Base-by-base conservation (phyloP, 352 stramenopile species). In the Globisporangium ultimum region DNA sequence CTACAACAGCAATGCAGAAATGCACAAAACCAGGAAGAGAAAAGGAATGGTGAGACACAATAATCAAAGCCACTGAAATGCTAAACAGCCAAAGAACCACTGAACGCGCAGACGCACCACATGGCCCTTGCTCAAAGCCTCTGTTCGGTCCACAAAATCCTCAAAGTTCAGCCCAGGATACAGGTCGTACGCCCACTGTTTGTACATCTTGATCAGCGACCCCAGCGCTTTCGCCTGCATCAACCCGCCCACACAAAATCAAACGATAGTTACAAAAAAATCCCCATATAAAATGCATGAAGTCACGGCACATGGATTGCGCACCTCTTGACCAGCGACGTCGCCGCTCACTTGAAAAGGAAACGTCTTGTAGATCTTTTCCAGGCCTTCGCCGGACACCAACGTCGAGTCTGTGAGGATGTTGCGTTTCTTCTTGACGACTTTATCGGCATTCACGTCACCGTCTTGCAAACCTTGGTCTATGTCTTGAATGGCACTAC, bases 151-250 rank as follows among this genome's bases (percentile, higher is more conserved):
- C 22, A 90, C 61, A 54, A 94, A 90, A 61, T 94, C 82, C 38
- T 92, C 84, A 62, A 94, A 88, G 47, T 89, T 84, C n/a, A 92
- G 71, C 0, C 80, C 81, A 17, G 84, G 82, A 53, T 89, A 91
- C 40, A 94, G 67, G 48, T 92, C 84, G 60, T 86, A 94, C 13
- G 84, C 84, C 84, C 84, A 94, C 54, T 94, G 80, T 55, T 89
- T 91, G 74, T 94, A 94, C 78, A 87, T 87, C 47, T 80, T 80
- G 12, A 94, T 65, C 45, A 94, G 63, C 34, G 73, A 82, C 20
- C 61, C 68, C 45, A 94, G 58, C 36, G 84, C 81, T 49, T 89
- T 78, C 15, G 76, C 66, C 74, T 87, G 24, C 40, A 20, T 46
- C n/a, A 36, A 36, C 28, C 28, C 28, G 7, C 8, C 3, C 28